These are phyloP conservation scores for Geoglossum cookeanum DNA, from an alignment of 2,329 filamentous ascomycete genomes.

Conservation along the genomic window DNA sequence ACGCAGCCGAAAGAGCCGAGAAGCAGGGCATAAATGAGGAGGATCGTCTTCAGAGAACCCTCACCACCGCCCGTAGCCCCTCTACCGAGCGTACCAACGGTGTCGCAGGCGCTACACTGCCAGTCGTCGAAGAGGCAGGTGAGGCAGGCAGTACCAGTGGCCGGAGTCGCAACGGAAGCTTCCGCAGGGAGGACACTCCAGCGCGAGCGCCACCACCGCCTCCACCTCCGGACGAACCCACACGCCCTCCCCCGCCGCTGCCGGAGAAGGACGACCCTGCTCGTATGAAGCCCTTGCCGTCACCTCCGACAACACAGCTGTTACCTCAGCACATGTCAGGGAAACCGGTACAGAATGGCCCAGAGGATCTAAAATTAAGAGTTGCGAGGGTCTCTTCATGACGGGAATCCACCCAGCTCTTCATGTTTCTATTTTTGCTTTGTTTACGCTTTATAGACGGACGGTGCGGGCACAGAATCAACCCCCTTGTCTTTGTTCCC, in stretches of 20 bases:
- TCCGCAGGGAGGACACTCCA: constrained; percentile 7
- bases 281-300: neutral
- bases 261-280: neutral
- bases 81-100: constrained; percentile 35
- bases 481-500: no score
- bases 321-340: neutral
- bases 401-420: neutral
- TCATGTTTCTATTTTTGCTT: neutral
- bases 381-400: constrained; percentile 1
- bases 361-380: neutral
- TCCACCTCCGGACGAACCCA: neutral
- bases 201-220: neutral
- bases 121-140: constrained; percentile 77
- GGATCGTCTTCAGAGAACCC: constrained; percentile 41
- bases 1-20: constrained; percentile 35
- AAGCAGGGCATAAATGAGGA: constrained; percentile 27
- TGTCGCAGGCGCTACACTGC: constrained; percentile 38
- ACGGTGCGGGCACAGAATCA: neutral
- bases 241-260: neutral
- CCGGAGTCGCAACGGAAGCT: constrained; percentile 29
- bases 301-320: neutral
- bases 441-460: neutral
- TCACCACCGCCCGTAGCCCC: constrained; percentile 38
- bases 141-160: constrained; percentile 50
- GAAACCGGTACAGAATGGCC: neutral